Conservation (phyloP, 352 stramenopile species). For the Pythium aphanidermatum region DNA sequence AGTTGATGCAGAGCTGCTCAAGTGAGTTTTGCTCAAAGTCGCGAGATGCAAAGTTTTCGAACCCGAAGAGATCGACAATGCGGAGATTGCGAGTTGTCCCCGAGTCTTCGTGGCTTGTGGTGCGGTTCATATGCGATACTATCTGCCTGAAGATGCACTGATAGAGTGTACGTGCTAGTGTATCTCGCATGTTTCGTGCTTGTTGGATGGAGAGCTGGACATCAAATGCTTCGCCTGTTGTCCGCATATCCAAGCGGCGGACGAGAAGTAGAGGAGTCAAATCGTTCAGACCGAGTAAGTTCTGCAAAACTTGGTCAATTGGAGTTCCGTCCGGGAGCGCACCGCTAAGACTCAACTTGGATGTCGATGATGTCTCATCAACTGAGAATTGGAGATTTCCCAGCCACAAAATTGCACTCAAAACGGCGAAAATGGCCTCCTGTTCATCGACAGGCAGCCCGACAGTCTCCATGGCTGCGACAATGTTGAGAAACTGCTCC, state of each 20-base stretch:
- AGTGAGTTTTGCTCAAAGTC: conserved; percentile 60
- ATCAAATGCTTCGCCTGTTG: conserved; percentile 49
- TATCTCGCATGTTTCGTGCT: conserved; percentile 39
- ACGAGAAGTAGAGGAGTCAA: conserved; percentile 31
- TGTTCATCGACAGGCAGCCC: conserved; percentile 31
- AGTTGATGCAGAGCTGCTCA: conserved; percentile 80
- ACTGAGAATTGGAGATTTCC: conserved; percentile 55
- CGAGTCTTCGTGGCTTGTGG: not conserved
- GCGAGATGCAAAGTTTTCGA: conserved; percentile 42
- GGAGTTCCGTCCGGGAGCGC: not conserved
- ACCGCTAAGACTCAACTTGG: conserved; percentile 1
- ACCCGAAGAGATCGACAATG: conserved; percentile 74
- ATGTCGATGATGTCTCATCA: not conserved
- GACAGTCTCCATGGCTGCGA: conserved; percentile 40
- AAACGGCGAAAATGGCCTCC: conserved; percentile 45
- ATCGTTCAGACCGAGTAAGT: conserved; percentile 7
- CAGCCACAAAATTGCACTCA: conserved; percentile 69
- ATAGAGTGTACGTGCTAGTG: conserved; percentile 57
- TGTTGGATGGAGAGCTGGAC: conserved; percentile 42
- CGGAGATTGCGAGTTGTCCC: conserved; percentile 18
- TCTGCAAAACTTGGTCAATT: not conserved
- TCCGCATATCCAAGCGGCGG: conserved; percentile 32
- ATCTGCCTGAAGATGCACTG: conserved; percentile 42
- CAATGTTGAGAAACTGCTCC: conserved; percentile 58
- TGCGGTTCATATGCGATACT: conserved; percentile 39